Evolutionary conservation across 345 rosid genomes (phyloP), one percentile per base, ranked within the genome.

Genomic region (Iberis pinnata): DNA sequence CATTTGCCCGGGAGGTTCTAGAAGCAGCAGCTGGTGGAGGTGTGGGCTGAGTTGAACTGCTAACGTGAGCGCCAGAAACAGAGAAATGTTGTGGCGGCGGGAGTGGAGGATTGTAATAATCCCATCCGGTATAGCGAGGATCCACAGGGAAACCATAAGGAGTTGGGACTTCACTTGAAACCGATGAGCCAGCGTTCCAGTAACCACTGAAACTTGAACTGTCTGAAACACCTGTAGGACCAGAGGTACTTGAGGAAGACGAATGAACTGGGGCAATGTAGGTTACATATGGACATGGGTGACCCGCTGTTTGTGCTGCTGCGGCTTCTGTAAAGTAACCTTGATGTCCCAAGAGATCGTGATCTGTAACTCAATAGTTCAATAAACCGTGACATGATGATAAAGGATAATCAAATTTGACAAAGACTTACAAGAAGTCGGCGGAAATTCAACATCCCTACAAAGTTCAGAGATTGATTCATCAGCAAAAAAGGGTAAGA

Each of bases 211-310:
- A 78, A 74, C 58, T 83, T 18, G 93, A 71, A 71, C 80, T 78
- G 65, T 85, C 97, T 32, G 96, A 68, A 64, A 79, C 76, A 22
- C 74, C 80, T 61, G 78, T 57, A 63, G 93, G 71, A 74, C 73
- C 87, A 15, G 73, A 87, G 13, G 88, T 80, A 53, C 36, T 54
- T 25, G 97, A 81, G 50, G 94, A 76, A 9, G 95, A 77, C 0
- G 97, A 90, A 58, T 80, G 88, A 61, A 85, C 63, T 9, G 98
- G 95, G 52, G 88, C 96, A 44, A 88, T 48, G 72, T 88, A 92
- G 61, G 95, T 79, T 53, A 92, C 68, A 58, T 88, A 92, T 11
- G 98, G 98, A 64, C 98, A 92, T 44, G 88, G 84, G 65, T 92
- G 95, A 24, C 73, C 69, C 10, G 86, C 76, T 29, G 98, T 70